Percentiles rank a stretch among this genome's conserved stretches.
Evolutionary conservation across 225 moss, liverwort and hornwort genomes (phyloP).

Genomic region (Asterella californica): DNA sequence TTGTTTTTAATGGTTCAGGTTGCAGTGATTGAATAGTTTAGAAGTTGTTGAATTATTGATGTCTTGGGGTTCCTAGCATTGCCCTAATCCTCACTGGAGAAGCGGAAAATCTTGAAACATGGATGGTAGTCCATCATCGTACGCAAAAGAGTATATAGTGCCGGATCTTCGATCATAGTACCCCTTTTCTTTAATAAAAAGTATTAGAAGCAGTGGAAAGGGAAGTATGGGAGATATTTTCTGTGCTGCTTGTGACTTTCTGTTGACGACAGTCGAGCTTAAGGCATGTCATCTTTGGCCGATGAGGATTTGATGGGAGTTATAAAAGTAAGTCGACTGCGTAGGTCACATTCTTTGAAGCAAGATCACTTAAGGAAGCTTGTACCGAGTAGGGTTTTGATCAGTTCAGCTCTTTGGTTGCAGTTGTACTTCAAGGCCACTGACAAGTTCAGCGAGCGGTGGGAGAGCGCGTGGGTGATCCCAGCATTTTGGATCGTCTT

Average conservation of each 20-base stretch:
- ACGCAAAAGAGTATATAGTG: neutral
- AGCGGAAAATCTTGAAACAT: neutral
- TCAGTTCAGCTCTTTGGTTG: conserved; percentile 1
- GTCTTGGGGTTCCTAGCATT: neutral
- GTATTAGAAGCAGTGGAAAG: too few species aligned
- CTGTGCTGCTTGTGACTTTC: too few species aligned
- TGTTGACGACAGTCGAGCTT: too few species aligned
- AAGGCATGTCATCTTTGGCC: too few species aligned
- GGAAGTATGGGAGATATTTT: too few species aligned
- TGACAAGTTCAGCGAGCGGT: conserved; percentile 74
- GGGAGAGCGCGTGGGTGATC: conserved; percentile 86
- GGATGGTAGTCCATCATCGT: too few species aligned
- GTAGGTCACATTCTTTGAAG: neutral
- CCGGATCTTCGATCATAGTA: neutral
- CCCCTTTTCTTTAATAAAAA: too few species aligned
- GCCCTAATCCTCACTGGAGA: neutral
- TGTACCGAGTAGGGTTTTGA: neutral
- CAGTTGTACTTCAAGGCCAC: conserved; percentile 91
- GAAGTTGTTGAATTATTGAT: neutral
- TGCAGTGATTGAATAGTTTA: neutral
- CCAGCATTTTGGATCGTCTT: conserved; percentile 85
- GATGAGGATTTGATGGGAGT: too few species aligned
- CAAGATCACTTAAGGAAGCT: neutral
- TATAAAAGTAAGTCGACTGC: too few species aligned
- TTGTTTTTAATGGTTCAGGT: neutral